Percentiles rank a stretch among this genome's conserved stretches.
Conservation (phyloP, 202 grass and related monocot genomes). For the Panicum hallii region DNA sequence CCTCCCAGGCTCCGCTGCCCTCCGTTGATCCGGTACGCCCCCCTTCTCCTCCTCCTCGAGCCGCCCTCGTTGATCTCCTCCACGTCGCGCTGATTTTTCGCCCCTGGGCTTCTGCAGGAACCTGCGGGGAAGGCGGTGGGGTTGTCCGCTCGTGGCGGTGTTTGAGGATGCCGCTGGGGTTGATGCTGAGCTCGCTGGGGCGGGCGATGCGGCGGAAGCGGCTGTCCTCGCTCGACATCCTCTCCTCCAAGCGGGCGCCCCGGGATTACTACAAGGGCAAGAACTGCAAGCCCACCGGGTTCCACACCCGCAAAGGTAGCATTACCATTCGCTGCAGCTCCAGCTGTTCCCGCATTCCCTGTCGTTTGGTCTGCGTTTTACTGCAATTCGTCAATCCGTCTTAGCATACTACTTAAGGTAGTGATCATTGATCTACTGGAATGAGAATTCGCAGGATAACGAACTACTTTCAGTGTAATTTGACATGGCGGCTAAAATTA, state of each 20-base stretch:
- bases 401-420: neutral
- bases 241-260: conserved; percentile 85
- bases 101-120: neutral
- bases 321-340: neutral
- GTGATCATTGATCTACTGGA: neutral
- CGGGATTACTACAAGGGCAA: conserved; percentile 97
- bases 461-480: neutral
- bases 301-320: conserved; percentile 96
- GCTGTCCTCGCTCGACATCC: conserved; percentile 78
- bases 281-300: conserved; percentile 96
- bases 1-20: neutral
- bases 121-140: neutral
- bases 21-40: conserved; percentile 2
- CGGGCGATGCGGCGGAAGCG: conserved; percentile 85
- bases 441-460: neutral
- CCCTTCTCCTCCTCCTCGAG: neutral
- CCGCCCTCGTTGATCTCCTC: neutral
- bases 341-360: neutral
- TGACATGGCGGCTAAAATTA: neutral
- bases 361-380: neutral
- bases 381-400: neutral
- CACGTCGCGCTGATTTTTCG: neutral
- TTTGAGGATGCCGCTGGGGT: conserved; percentile 76
- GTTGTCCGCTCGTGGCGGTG: neutral
- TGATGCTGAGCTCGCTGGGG: conserved; percentile 69